Conservation (phyloP, 2,329 filamentous ascomycete species). For the Colletotrichum ledebouriae region DNA sequence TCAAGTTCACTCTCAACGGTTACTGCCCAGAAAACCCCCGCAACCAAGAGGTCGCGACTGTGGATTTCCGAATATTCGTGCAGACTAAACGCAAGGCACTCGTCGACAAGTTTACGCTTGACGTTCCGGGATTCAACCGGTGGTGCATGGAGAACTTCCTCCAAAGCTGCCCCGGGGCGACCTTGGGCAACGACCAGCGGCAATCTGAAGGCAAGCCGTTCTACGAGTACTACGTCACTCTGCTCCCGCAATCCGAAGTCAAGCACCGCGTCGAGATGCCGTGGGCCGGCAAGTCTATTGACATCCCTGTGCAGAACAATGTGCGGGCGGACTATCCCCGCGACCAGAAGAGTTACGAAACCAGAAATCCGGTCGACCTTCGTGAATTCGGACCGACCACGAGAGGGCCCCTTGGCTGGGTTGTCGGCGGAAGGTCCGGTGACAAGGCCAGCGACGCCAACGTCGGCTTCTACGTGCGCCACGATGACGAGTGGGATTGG, state of each 20-base stretch:
- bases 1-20: constrained; percentile 43
- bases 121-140: constrained; percentile 45
- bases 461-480: constrained; percentile 60
- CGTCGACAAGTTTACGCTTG: constrained; percentile 38
- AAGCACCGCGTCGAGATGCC: constrained; percentile 49
- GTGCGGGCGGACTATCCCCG: constrained; percentile 42
- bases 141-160: constrained; percentile 46
- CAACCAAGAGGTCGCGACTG: constrained; percentile 43
- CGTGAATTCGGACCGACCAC: constrained; percentile 46
- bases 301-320: constrained; percentile 44
- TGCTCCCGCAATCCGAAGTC: constrained; percentile 46
- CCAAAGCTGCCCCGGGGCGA: constrained; percentile 45
- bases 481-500: constrained; percentile 61
- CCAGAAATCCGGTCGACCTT: constrained; percentile 40
- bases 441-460: constrained; percentile 58
- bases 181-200: constrained; percentile 46
- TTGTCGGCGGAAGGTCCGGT: constrained; percentile 46
- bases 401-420: constrained; percentile 41
- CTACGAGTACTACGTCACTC: constrained; percentile 47
- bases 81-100: constrained; percentile 28
- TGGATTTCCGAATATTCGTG: constrained; percentile 44
- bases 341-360: constrained; percentile 45
- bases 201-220: constrained; percentile 46
- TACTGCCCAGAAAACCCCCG: constrained; percentile 41
- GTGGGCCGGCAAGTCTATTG: constrained; percentile 44